A percentile compares a stretch with the other conserved stretches of the same genome.
phyloP scores from a whole-genome alignment of 1,284 basidiomycete species.

The Microbotryum violaceum region DNA sequence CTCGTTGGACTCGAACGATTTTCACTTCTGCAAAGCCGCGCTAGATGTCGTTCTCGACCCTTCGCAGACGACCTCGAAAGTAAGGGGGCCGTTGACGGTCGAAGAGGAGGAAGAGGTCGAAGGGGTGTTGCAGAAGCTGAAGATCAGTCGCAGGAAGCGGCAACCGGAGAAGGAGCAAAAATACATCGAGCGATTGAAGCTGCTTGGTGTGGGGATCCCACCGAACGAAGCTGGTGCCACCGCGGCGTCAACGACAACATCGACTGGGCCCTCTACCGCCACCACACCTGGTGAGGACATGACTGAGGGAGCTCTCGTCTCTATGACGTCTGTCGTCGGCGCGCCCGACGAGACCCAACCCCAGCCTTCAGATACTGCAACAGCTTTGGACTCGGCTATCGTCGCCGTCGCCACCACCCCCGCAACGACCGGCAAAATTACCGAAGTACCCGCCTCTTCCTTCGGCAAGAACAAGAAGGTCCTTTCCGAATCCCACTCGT shows the following conservation, averaged over 20 bases:
- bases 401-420: neutral
- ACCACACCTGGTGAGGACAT: neutral
- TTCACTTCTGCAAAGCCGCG: neutral
- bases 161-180: constrained; percentile 48
- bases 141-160: constrained; percentile 47
- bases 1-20: constrained; percentile 35
- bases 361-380: neutral
- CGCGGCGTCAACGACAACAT: neutral
- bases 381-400: neutral
- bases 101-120: constrained; percentile 49
- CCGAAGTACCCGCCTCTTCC: neutral
- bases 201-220: constrained; percentile 42
- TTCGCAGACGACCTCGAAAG: constrained; percentile 40
- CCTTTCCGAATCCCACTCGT: neutral
- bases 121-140: constrained; percentile 47
- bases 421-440: neutral
- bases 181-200: constrained; percentile 44
- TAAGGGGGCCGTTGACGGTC: constrained; percentile 42
- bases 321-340: neutral
- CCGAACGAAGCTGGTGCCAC: constrained; percentile 7
- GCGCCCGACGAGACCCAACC: neutral
- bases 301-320: neutral
- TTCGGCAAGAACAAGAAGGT: neutral
- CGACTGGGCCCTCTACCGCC: neutral
- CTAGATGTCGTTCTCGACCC: constrained; percentile 16